phyloP scores from a whole-genome alignment of 306 rosid genomes.

The Fagus sylvatica region DNA sequence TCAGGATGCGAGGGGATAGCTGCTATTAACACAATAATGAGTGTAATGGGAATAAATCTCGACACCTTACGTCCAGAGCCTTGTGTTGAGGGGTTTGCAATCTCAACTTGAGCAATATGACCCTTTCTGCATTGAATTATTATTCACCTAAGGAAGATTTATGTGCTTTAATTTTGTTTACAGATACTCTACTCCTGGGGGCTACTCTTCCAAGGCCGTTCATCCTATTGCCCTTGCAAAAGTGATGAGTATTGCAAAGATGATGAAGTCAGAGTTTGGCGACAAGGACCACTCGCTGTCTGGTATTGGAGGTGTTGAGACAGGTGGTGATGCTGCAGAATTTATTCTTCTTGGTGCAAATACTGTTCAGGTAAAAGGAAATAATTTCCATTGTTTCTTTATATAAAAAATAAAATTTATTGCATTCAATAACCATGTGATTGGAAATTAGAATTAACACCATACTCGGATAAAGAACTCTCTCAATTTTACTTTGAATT shows the following conservation, averaged over 20 bases:
- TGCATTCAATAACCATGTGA: background rate
- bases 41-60: conserved; percentile 98
- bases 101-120: conserved; percentile 22
- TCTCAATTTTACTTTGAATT: too few species aligned
- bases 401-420: background rate
- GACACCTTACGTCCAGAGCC: conserved; percentile 89
- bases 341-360: conserved; percentile 94
- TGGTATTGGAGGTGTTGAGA: conserved; percentile 94
- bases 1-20: conserved; percentile 89
- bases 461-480: too few species aligned
- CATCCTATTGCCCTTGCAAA: conserved; percentile 97
- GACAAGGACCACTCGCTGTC: conserved; percentile 68
- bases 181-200: conserved; percentile 99
- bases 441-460: too few species aligned
- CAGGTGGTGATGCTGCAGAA: conserved; percentile 91
- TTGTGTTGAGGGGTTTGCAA: conserved; percentile 89
- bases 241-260: conserved; percentile 88
- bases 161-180: conserved; percentile 29
- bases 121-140: conserved; percentile 20
- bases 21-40: conserved; percentile 96
- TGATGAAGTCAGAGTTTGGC: conserved; percentile 82
- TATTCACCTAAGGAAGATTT: conserved; percentile 18
- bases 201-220: conserved; percentile 94
- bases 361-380: conserved; percentile 75
- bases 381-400: conserved; percentile 11